phyloP scores from a whole-genome alignment of 2,329 filamentous ascomycete species.

The Clonostachys rosea region DNA sequence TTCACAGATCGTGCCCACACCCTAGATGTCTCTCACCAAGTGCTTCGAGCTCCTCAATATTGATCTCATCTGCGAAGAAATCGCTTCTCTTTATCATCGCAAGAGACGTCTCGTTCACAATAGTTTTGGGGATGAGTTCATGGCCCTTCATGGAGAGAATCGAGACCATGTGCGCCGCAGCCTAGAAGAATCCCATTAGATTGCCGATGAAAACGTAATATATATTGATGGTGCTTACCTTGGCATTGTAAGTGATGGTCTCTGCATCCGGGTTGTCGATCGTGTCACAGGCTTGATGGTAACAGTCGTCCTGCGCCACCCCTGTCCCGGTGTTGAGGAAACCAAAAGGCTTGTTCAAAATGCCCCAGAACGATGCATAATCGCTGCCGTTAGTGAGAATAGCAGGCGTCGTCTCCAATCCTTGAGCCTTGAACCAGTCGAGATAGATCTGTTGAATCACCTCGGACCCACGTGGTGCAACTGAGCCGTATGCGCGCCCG shows the following conservation, averaged over 20 bases:
- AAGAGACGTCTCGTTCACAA: slow-evolving; percentile 7
- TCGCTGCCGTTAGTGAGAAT: slow-evolving; percentile 45
- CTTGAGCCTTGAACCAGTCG: slow-evolving; percentile 22
- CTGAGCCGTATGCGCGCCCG: slow-evolving; percentile 23
- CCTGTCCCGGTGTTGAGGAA: slow-evolving; percentile 59
- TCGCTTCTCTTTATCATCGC: slow-evolving; percentile 5
- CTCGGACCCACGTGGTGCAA: slow-evolving; percentile 18
- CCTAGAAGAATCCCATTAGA: slow-evolving; percentile 4
- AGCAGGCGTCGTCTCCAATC: slow-evolving; percentile 18
- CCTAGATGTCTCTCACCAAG: slow-evolving; percentile 25
- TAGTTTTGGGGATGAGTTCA: slow-evolving; percentile 15
- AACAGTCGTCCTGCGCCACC: slow-evolving; percentile 27
- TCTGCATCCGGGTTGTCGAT: slow-evolving; percentile 24
- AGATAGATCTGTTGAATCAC: slow-evolving; percentile 24
- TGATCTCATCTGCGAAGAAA: slow-evolving; percentile 2
- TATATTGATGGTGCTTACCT: slow-evolving; percentile 4
- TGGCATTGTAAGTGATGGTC: slow-evolving; percentile 20
- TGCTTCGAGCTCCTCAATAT: slow-evolving; percentile 23
- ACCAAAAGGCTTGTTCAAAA: slow-evolving; percentile 45
- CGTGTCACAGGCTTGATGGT: slow-evolving; percentile 25
- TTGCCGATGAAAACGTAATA: background rate
- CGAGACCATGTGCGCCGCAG: slow-evolving; percentile 41
- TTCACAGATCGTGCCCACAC: slow-evolving; percentile 22
- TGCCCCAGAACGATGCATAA: slow-evolving; percentile 52
- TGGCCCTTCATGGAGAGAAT: slow-evolving; percentile 13